Evolutionary conservation across 257 asterid genomes (phyloP).

Genomic region (Nicotiana paniculata): DNA sequence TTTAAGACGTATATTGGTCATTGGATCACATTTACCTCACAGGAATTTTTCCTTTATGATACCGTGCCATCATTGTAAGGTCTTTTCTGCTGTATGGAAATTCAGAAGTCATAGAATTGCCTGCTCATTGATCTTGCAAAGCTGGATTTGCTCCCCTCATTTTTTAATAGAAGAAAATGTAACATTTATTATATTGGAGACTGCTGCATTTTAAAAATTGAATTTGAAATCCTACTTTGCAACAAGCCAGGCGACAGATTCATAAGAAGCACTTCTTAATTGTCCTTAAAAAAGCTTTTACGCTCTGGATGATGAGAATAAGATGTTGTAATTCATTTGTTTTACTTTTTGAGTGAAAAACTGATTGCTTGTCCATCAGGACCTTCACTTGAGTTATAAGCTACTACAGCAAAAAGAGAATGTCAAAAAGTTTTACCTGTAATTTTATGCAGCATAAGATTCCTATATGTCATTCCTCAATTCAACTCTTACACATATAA

Average conservation of each 20-base stretch:
- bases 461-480: not conserved
- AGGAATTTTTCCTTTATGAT: constrained; percentile 54
- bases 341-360: not conserved
- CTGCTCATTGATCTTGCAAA: constrained; percentile 24
- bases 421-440: not conserved
- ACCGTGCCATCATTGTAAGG: not conserved
- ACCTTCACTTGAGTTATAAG: not conserved
- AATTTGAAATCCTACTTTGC: too few relatives aligned
- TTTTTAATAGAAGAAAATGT: not conserved
- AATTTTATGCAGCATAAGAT: constrained; percentile 1
- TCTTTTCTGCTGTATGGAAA: not conserved
- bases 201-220: too few relatives aligned
- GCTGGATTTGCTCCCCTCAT: constrained; percentile 28
- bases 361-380: not conserved
- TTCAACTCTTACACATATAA: not conserved
- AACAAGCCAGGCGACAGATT: too few relatives aligned
- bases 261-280: not conserved
- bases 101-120: constrained; percentile 8
- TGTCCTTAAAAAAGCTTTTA: not conserved
- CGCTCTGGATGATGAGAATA: not conserved
- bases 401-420: not conserved
- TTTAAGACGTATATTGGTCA: constrained; percentile 38
- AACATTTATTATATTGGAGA: too few relatives aligned
- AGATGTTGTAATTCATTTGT: not conserved
- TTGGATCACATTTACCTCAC: constrained; percentile 66